These are phyloP conservation scores for Aspergillus thermomutatus DNA, from an alignment of 2,329 filamentous ascomycete species.

Conservation along the genomic window DNA sequence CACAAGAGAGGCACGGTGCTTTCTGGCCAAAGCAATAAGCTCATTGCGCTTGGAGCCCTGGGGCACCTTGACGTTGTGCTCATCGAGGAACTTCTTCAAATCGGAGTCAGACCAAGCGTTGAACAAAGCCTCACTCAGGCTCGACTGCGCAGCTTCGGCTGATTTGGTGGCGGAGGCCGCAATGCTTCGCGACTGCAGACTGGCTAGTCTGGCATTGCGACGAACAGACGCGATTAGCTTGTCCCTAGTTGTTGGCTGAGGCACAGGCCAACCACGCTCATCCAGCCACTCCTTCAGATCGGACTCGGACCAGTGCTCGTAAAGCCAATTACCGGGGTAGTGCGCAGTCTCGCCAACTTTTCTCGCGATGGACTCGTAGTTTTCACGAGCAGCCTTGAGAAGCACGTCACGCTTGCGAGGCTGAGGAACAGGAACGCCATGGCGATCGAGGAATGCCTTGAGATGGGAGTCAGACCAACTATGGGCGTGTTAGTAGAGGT, in stretches of 20 bases:
- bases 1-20: slow-evolving; percentile 67
- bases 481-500: slow-evolving; percentile 33
- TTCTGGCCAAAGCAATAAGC: slow-evolving; percentile 82
- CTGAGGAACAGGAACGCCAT: slow-evolving; percentile 82
- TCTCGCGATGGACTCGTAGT: slow-evolving; percentile 75
- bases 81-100: slow-evolving; percentile 89
- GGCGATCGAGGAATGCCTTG: slow-evolving; percentile 86
- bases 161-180: slow-evolving; percentile 60
- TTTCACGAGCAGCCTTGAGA: slow-evolving; percentile 72
- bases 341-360: slow-evolving; percentile 69
- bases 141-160: slow-evolving; percentile 67
- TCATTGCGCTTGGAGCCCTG: slow-evolving; percentile 91
- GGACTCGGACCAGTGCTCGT: slow-evolving; percentile 85
- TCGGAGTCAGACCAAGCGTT: slow-evolving; percentile 86
- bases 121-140: slow-evolving; percentile 77
- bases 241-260: slow-evolving; percentile 80
- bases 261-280: slow-evolving; percentile 76
- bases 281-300: slow-evolving; percentile 94
- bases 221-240: slow-evolving; percentile 85
- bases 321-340: slow-evolving; percentile 97
- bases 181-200: slow-evolving; percentile 62
- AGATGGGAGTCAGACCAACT: slow-evolving; percentile 92
- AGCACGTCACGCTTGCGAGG: slow-evolving; percentile 81
- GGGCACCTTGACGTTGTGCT: slow-evolving; percentile 83
- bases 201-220: slow-evolving; percentile 81